Percentiles rank a stretch among this genome's conserved stretches.
phyloP scores from a whole-genome alignment of 2,329 filamentous ascomycete species.

The Epichloe sibirici region DNA sequence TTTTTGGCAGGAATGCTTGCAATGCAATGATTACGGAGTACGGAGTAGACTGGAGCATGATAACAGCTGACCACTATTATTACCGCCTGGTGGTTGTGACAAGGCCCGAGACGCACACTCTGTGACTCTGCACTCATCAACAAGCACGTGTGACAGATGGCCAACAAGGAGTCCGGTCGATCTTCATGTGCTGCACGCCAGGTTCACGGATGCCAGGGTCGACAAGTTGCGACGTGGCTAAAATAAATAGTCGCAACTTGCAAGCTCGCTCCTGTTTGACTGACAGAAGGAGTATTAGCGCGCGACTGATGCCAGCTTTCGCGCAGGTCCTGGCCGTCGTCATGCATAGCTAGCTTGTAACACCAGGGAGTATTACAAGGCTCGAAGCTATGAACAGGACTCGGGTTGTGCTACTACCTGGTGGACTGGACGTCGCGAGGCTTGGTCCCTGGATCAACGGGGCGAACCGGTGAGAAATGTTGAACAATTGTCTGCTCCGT shows the following conservation, averaged over 20 bases:
- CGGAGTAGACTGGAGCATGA: neutral
- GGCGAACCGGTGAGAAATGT: constrained; percentile 1
- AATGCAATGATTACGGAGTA: no score
- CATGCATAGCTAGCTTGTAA: neutral
- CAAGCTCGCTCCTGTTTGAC: no score
- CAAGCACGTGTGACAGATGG: neutral
- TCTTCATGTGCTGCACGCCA: neutral
- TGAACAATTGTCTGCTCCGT: neutral
- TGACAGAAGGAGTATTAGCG: neutral
- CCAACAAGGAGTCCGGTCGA: neutral
- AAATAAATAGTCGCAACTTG: no score
- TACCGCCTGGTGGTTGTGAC: neutral
- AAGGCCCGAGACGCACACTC: no score
- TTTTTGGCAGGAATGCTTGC: neutral
- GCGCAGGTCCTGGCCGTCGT: neutral
- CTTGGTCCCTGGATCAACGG: neutral
- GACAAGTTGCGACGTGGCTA: neutral
- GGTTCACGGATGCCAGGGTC: neutral
- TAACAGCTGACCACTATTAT: neutral
- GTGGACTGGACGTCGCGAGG: neutral
- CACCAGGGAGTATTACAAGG: neutral
- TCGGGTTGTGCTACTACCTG: neutral
- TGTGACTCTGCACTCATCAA: no score
- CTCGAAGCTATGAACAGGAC: neutral
- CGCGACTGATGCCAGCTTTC: neutral